phyloP scores from a whole-genome alignment of 441 rosid species.

The Pelargonium myrrhifolium region DNA sequence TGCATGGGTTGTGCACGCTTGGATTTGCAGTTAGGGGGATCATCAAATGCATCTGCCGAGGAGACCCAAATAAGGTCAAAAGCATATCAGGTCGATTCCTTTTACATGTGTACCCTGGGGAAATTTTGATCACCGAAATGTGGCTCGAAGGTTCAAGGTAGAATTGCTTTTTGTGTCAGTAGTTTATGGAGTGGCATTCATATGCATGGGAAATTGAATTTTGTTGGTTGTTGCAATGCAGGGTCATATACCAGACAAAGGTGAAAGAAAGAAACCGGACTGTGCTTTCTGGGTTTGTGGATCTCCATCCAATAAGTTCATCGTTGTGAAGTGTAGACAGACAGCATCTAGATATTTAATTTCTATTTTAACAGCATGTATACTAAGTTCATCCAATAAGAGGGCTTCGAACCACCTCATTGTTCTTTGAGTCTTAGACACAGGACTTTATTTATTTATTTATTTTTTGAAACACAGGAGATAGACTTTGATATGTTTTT shows the following conservation, averaged over 20 bases:
- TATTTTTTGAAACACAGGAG: too few species aligned
- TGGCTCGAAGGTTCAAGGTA: slow-evolving; percentile 82
- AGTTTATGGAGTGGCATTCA: neutral
- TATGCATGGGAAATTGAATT: slow-evolving; percentile 12
- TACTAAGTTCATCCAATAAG: too few species aligned
- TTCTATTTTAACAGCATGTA: neutral
- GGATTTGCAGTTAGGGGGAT: slow-evolving; percentile 79
- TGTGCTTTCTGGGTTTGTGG: slow-evolving; percentile 69
- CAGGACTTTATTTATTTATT: too few species aligned
- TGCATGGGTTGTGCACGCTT: slow-evolving; percentile 86
- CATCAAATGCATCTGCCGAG: slow-evolving; percentile 69
- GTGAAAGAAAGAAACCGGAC: slow-evolving; percentile 64
- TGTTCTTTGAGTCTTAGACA: too few species aligned
- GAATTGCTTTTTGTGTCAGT: slow-evolving; percentile 7
- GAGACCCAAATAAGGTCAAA: slow-evolving; percentile 55
- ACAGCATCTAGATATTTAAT: neutral
- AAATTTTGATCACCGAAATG: slow-evolving; percentile 70
- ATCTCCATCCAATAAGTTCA: slow-evolving; percentile 42
- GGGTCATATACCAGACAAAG: slow-evolving; percentile 64
- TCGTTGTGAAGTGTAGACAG: slow-evolving; percentile 33
- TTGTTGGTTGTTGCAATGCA: slow-evolving; percentile 22
- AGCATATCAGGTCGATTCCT: slow-evolving; percentile 67
- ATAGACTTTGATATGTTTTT: too few species aligned
- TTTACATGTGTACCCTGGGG: slow-evolving; percentile 73
- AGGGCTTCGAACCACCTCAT: too few species aligned